These are phyloP conservation scores for Entophlyctis luteolus DNA, from an alignment of 192 early-diverging fungal species.

Conservation along the genomic window DNA sequence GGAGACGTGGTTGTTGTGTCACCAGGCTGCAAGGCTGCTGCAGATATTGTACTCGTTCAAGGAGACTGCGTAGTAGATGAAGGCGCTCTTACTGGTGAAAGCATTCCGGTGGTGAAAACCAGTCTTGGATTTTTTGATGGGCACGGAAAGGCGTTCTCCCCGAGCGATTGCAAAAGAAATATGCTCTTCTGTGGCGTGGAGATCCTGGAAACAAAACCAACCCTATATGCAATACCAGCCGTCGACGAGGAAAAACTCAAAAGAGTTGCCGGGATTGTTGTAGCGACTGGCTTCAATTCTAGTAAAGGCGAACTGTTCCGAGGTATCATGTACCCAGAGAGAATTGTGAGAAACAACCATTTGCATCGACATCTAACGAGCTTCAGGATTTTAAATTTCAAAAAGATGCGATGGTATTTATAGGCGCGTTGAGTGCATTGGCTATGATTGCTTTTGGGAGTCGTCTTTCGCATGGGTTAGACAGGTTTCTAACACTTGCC, in stretches of 20 bases:
- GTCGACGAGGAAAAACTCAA: slow-evolving; percentile 4
- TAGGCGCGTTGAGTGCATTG: slow-evolving; percentile 32
- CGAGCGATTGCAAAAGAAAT: slow-evolving; percentile 19
- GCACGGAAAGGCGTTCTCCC: not conserved
- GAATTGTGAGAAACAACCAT: slow-evolving; percentile 20
- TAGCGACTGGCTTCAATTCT: slow-evolving; percentile 42
- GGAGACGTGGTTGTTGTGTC: slow-evolving; percentile 41
- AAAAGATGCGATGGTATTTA: slow-evolving; percentile 39
- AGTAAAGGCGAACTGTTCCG: slow-evolving; percentile 47
- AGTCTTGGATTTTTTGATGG: slow-evolving; percentile 4
- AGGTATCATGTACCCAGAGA: slow-evolving; percentile 39
- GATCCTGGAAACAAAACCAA: slow-evolving; percentile 25
- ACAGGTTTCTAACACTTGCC: not conserved
- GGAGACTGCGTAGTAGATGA: slow-evolving; percentile 41
- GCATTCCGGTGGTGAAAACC: slow-evolving; percentile 36
- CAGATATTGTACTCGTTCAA: slow-evolving; percentile 43
- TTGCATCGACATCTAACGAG: not conserved
- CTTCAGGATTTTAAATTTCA: slow-evolving; percentile 49
- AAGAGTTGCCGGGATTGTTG: slow-evolving; percentile 35
- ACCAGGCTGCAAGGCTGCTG: slow-evolving; percentile 1
- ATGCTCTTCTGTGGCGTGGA: slow-evolving; percentile 40
- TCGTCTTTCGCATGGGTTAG: slow-evolving; percentile 30
- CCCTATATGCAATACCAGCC: slow-evolving; percentile 9
- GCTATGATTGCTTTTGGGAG: slow-evolving; percentile 41
- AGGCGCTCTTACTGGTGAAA: slow-evolving; percentile 41